Conservation (phyloP, 805 yeast genomes). For the Diddensiella caesifluorescens region DNA sequence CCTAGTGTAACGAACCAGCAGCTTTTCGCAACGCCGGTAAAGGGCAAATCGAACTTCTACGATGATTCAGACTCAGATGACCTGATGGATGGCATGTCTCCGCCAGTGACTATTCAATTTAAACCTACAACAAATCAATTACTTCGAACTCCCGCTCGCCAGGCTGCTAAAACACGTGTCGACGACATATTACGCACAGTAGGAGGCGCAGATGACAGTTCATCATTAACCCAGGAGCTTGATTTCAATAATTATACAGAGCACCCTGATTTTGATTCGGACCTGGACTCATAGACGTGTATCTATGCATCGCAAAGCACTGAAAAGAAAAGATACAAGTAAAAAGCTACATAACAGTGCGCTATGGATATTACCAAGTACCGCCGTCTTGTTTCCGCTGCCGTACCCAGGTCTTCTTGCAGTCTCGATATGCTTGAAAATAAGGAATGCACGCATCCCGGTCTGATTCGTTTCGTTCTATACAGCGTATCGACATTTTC, state of each 20-base stretch:
- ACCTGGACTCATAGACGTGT: background rate
- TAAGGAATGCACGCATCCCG: conserved; percentile 67
- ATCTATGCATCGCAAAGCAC: conserved; percentile 1
- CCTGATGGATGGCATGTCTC: conserved; percentile 24
- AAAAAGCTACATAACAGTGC: no score
- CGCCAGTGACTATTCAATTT: conserved; percentile 25
- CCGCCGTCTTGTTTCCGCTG: conserved; percentile 16
- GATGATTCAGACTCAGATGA: conserved; percentile 11
- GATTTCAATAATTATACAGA: background rate
- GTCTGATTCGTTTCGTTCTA: conserved; percentile 72
- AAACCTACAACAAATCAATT: conserved; percentile 10
- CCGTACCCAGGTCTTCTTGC: conserved; percentile 66
- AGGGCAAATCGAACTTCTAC: conserved; percentile 4
- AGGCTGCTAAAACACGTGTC: conserved; percentile 21
- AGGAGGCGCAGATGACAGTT: conserved; percentile 20
- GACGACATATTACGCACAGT: conserved; percentile 22
- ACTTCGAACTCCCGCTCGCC: conserved; percentile 22
- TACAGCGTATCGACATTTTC: conserved; percentile 77
- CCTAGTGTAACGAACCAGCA: background rate
- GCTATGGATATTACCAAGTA: conserved; percentile 14
- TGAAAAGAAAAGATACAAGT: background rate
- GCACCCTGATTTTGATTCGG: background rate
- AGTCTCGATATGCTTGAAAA: conserved; percentile 89
- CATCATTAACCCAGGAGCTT: conserved; percentile 10
- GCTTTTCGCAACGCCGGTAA: conserved; percentile 13